Evolutionary conservation across 1,139 yeast species (phyloP).

Genomic region (Suhomyces guaymorum): DNA sequence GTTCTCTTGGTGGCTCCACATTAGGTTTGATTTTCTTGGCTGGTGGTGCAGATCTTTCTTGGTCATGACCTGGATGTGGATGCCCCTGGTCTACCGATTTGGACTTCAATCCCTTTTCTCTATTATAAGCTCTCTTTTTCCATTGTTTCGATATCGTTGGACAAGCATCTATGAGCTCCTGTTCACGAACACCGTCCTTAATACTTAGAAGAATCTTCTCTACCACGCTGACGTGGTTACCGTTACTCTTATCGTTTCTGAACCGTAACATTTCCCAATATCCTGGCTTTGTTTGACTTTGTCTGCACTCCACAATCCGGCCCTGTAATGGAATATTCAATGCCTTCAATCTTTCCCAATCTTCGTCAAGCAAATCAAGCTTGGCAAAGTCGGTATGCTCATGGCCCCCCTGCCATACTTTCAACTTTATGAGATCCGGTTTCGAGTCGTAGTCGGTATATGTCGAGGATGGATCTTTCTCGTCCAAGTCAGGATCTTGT

Average conservation of each 20-base stretch:
- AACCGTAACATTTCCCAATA: constrained; percentile 86
- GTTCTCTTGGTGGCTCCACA: constrained; percentile 24
- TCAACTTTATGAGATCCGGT: constrained; percentile 62
- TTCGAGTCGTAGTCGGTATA: constrained; percentile 79
- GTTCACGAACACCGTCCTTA: constrained; percentile 79
- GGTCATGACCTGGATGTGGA: constrained; percentile 2
- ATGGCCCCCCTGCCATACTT: constrained; percentile 77
- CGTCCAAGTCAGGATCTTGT: constrained; percentile 70
- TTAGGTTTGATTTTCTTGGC: constrained; percentile 13
- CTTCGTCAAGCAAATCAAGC: constrained; percentile 62
- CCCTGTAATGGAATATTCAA: constrained; percentile 83
- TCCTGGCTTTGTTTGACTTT: constrained; percentile 51
- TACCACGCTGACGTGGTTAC: constrained; percentile 80
- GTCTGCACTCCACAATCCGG: constrained; percentile 82
- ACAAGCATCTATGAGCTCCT: constrained; percentile 60
- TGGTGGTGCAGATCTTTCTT: constrained; percentile 9
- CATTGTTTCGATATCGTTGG: constrained; percentile 36
- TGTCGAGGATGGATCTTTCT: constrained; percentile 70
- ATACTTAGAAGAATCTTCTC: constrained; percentile 81
- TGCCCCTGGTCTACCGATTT: constrained; percentile 4
- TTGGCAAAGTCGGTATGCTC: constrained; percentile 69
- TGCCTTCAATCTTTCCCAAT: constrained; percentile 77
- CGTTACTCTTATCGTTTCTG: constrained; percentile 88
- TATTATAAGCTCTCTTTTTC: constrained; percentile 37
- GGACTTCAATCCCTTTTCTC: constrained; percentile 17